phyloP scores from a whole-genome alignment of 2,329 filamentous ascomycete species.

The Pseudonectria buxi region DNA sequence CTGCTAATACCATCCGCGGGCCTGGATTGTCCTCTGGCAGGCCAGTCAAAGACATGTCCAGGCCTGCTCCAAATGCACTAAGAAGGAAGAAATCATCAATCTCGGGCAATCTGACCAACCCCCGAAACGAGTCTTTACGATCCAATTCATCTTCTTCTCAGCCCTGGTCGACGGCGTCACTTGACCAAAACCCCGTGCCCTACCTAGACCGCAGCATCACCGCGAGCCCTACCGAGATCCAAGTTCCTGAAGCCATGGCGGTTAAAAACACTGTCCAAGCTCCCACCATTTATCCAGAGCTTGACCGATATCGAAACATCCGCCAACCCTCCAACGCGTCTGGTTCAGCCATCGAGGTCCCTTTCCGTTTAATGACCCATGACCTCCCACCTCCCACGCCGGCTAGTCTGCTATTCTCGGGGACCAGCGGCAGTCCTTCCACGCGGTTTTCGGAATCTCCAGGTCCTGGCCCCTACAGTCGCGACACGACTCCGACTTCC shows the following conservation, averaged over 20 bases:
- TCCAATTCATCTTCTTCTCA: slow-evolving; percentile 38
- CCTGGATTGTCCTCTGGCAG: slow-evolving; percentile 29
- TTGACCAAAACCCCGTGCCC: slow-evolving; percentile 28
- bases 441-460: slow-evolving; percentile 70
- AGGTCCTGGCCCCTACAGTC: slow-evolving; percentile 62
- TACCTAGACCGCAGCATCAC: slow-evolving; percentile 36
- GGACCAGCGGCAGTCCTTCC: slow-evolving; percentile 64
- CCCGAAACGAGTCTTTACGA: slow-evolving; percentile 30
- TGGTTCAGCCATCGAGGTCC: slow-evolving; percentile 37
- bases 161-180: slow-evolving; percentile 30
- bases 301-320: slow-evolving; percentile 53
- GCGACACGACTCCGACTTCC: slow-evolving; percentile 72
- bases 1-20: slow-evolving; percentile 24
- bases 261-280: slow-evolving; percentile 33
- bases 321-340: slow-evolving; percentile 30
- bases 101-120: slow-evolving; percentile 30
- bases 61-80: slow-evolving; percentile 36
- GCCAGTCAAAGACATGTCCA: slow-evolving; percentile 26
- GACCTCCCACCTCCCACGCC: slow-evolving; percentile 62
- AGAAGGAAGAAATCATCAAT: slow-evolving; percentile 45
- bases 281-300: slow-evolving; percentile 49
- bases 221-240: slow-evolving; percentile 39
- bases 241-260: slow-evolving; percentile 35
- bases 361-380: slow-evolving; percentile 54
- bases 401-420: slow-evolving; percentile 46